Evolutionary conservation across 179 eudicot species (phyloP).

Genomic region (Drosera spatulata): DNA sequence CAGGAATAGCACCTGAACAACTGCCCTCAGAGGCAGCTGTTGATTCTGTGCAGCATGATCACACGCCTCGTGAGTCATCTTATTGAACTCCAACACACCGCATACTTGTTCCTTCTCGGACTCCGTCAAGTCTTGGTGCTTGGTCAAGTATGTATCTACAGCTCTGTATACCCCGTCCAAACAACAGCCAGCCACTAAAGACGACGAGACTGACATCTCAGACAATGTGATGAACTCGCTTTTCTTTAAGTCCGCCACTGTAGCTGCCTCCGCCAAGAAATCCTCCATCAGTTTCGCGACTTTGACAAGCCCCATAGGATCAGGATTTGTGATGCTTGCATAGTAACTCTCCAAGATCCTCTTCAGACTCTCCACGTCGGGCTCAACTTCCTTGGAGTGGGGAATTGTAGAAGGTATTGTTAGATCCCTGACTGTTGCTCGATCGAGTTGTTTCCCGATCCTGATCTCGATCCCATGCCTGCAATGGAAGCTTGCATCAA

Average conservation of each 20-base stretch:
- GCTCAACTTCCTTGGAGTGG: slow-evolving; percentile 24
- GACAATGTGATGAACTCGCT: slow-evolving; percentile 32
- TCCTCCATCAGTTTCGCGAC: slow-evolving; percentile 62
- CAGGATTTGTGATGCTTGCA: slow-evolving; percentile 14
- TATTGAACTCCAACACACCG: slow-evolving; percentile 38
- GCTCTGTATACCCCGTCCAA: slow-evolving; percentile 63
- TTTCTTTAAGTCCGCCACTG: slow-evolving; percentile 29
- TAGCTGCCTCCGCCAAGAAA: slow-evolving; percentile 47
- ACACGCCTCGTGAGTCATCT: slow-evolving; percentile 46
- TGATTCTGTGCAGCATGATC: slow-evolving; percentile 53
- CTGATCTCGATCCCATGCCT: slow-evolving; percentile 37
- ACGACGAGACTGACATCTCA: slow-evolving; percentile 38
- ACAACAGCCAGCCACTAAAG: slow-evolving; percentile 19
- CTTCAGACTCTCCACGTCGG: slow-evolving; percentile 35
- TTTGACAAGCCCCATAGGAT: slow-evolving; percentile 15
- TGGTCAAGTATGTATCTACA: slow-evolving; percentile 40
- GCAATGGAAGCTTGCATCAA: slow-evolving; percentile 28
- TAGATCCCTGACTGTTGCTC: slow-evolving; percentile 38
- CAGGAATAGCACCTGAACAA: slow-evolving; percentile 41
- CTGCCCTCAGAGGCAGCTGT: slow-evolving; percentile 44
- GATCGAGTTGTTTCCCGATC: slow-evolving; percentile 50
- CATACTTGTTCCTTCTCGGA: slow-evolving; percentile 45
- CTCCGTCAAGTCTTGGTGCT: slow-evolving; percentile 44
- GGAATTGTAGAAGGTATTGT: slow-evolving; percentile 31
- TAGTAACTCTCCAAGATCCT: slow-evolving; percentile 51